Base-by-base conservation (phyloP, 1,284 basidiomycete species). In the Fomes fomentarius region DNA sequence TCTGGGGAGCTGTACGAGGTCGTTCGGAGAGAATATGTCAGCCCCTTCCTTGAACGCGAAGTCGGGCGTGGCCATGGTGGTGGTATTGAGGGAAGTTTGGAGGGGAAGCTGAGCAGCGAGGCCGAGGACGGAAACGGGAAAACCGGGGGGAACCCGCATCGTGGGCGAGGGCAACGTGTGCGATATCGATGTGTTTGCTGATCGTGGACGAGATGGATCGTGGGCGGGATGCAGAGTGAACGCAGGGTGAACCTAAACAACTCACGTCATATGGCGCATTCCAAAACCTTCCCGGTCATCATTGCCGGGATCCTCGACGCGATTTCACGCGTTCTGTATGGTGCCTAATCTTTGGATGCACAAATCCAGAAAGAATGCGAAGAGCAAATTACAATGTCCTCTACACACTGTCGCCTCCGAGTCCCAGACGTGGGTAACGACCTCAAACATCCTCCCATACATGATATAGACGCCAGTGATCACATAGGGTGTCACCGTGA, bases 1-100 rank as follows among this genome's bases (percentile, higher is more conserved):
- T 41, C 93, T 77, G 2, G 84, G 85, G 12, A 96, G 78, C 55
- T 82, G 69, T 28, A 93, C 75, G 70, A 94, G 77, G 64, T 94
- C 84, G 64, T 81, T 79, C 0, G 92, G 89, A 2, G 86, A 80
- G 70, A 94, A 85, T 39, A 84, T 70, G 63, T 82, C 77, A 2
- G 74, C 57, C 2, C 77, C 82, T 42, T 83, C 74, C 63, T 80
- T 84, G 68, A 89, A 77, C 11, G 71, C 67, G 63, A 87, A 89
- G 31, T 76, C 74, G 31, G 63, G 42, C 22, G 67, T 50, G 46
- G 52, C 57, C 34, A 52, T 47, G 37, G 56, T 53, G 43, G 58
- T 52, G 17, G 58, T 41, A 45, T 61, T 63, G 39, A 62, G 54
- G 50, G 62, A 59, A 28, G 66, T 56, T 45, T 73, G 70, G 31